Conservation (phyloP, 2,329 filamentous ascomycete species). For the Paracorniculantispora psalliotae region DNA sequence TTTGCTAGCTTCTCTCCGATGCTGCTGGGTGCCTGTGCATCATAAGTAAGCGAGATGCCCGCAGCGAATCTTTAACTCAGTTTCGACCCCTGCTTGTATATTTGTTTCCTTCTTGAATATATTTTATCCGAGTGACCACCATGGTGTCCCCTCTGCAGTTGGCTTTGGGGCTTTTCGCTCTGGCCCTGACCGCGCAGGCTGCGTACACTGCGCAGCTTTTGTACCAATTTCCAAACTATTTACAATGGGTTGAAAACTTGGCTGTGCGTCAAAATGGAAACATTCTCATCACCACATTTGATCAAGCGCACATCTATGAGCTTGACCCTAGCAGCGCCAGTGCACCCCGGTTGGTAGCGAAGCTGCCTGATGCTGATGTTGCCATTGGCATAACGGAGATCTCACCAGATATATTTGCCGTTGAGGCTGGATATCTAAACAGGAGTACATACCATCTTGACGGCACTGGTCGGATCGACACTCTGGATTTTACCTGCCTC, state of each 20-base stretch:
- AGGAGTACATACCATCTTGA: not conserved
- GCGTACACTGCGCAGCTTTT: not conserved
- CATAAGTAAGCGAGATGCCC: not conserved
- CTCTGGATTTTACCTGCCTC: not conserved
- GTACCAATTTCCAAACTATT: slow-evolving; percentile 16
- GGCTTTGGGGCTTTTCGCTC: not conserved
- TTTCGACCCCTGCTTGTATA: not conserved
- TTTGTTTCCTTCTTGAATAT: not conserved
- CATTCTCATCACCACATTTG: slow-evolving; percentile 17
- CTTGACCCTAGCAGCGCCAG: slow-evolving; percentile 11
- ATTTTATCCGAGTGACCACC: not conserved
- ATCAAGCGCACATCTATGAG: slow-evolving; percentile 16
- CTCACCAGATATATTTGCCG: slow-evolving; percentile 17
- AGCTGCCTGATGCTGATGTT: slow-evolving; percentile 13
- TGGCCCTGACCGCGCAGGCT: not conserved
- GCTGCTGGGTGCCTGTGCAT: not conserved
- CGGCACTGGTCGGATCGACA: slow-evolving; percentile 14
- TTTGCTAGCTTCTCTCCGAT: not conserved
- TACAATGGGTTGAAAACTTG: slow-evolving; percentile 20
- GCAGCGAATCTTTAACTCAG: not conserved
- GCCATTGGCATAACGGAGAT: slow-evolving; percentile 19
- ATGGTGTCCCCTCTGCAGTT: not conserved
- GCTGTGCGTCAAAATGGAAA: slow-evolving; percentile 18
- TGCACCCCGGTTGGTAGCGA: slow-evolving; percentile 11
- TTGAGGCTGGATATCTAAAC: slow-evolving; percentile 17